Evolutionary conservation across 2,329 filamentous ascomycete genomes (phyloP).

Genomic region (Phyllosticta citriasiana): DNA sequence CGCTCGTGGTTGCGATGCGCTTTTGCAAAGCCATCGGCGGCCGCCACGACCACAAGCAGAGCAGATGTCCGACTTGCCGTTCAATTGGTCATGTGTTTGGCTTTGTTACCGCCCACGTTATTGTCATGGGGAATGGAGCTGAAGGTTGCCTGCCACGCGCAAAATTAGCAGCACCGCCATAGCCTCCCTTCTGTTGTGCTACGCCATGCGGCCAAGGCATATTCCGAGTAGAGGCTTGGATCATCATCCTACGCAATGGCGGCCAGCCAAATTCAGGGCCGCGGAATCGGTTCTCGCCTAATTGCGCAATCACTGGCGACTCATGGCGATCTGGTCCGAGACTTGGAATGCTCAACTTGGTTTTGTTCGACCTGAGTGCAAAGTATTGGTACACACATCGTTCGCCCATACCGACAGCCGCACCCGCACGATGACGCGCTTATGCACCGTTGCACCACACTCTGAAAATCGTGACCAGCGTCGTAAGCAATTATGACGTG

Average conservation of each 20-base stretch:
- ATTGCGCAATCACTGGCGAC: background rate
- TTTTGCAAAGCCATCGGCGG: slow-evolving; percentile 5
- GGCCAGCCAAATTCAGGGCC: background rate
- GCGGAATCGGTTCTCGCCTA: background rate
- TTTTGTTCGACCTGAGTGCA: background rate
- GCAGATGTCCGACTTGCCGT: slow-evolving; percentile 1
- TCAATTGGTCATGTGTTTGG: background rate
- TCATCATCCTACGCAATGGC: background rate
- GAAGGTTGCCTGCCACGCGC: slow-evolving; percentile 8
- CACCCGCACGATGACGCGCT: slow-evolving; percentile 17
- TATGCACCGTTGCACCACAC: slow-evolving; percentile 16
- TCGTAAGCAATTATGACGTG: background rate
- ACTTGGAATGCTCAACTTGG: background rate
- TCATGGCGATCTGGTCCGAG: background rate
- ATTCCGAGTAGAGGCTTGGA: background rate
- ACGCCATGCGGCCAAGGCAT: background rate
- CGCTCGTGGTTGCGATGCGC: slow-evolving; percentile 6
- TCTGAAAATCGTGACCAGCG: background rate
- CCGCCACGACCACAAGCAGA: slow-evolving; percentile 7
- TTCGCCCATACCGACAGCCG: background rate
- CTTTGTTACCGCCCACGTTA: slow-evolving; percentile 6
- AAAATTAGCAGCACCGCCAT: slow-evolving; percentile 11
- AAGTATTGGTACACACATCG: background rate
- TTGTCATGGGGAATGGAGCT: slow-evolving; percentile 1
- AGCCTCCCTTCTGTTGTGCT: background rate